phyloP scores from a whole-genome alignment of 768 basidiomycete species.

The Termitomyces sp. region DNA sequence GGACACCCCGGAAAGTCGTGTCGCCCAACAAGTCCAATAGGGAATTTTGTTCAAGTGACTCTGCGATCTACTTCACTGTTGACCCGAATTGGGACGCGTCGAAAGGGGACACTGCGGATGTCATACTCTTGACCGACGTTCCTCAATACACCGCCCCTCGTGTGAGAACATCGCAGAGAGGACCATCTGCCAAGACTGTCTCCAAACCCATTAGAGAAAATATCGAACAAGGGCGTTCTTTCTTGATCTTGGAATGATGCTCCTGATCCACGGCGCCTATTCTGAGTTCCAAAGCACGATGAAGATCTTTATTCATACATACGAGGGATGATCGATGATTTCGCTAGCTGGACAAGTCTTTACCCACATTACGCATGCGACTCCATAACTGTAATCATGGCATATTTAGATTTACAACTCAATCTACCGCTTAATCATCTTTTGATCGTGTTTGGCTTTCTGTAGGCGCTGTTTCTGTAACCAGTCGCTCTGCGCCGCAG shows the following conservation, averaged over 20 bases:
- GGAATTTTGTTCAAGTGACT: background rate
- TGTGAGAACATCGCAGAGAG: background rate
- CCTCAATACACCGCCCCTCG: too few relatives aligned
- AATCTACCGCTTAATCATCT: too few relatives aligned
- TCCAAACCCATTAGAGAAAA: background rate
- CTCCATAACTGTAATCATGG: too few relatives aligned
- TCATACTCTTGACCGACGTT: background rate
- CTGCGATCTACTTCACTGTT: background rate
- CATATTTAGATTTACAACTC: too few relatives aligned
- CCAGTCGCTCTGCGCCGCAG: too few relatives aligned
- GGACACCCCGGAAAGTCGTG: background rate
- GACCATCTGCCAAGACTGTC: background rate
- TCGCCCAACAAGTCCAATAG: background rate
- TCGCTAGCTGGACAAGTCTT: too few relatives aligned
- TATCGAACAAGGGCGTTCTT: background rate
- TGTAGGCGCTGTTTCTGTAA: too few relatives aligned
- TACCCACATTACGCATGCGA: too few relatives aligned
- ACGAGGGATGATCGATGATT: too few relatives aligned
- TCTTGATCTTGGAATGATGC: background rate
- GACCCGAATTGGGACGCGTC: background rate
- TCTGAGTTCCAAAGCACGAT: too few relatives aligned
- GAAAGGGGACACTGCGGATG: background rate
- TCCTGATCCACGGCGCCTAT: too few relatives aligned
- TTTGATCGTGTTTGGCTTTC: background rate
- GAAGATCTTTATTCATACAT: too few relatives aligned